Evolutionary conservation across 208 protist genomes (phyloP).

Genomic region (Leishmania gerbilli): DNA sequence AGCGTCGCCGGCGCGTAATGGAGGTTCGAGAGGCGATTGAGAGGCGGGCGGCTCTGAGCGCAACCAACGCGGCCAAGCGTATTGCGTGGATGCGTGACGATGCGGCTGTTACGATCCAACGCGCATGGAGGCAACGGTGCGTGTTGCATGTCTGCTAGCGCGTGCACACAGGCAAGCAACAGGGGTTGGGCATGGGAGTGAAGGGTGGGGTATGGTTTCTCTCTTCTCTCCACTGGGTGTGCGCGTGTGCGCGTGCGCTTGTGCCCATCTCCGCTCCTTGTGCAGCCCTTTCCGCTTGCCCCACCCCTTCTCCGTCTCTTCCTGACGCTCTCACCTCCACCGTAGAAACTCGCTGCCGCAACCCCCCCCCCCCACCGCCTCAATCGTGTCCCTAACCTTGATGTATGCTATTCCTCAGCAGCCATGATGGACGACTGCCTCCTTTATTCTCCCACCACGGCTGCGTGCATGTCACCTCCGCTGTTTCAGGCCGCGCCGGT

Average conservation of each 20-base stretch:
- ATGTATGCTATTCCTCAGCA: neutral
- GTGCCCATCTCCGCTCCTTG: neutral
- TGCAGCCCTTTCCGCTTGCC: neutral
- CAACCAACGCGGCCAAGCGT: slow-evolving; percentile 6
- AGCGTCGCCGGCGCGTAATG: slow-evolving; percentile 8
- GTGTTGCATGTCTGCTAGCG: neutral
- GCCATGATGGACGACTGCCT: neutral
- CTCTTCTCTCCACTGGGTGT: neutral
- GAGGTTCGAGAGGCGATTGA: slow-evolving; percentile 14
- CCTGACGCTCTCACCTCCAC: neutral
- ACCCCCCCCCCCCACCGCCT: neutral
- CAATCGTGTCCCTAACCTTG: neutral
- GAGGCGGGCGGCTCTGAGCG: neutral
- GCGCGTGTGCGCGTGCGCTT: neutral
- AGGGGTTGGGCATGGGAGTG: neutral
- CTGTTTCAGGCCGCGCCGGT: neutral
- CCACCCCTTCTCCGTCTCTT: neutral
- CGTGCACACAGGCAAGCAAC: neutral
- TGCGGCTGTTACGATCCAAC: slow-evolving; percentile 58
- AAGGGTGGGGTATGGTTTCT: neutral
- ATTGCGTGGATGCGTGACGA: slow-evolving; percentile 24
- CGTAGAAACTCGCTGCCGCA: neutral
- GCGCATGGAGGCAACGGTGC: slow-evolving; percentile 34
- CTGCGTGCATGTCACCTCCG: neutral
- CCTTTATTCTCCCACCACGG: neutral